Evolutionary conservation across 441 rosid species (phyloP).

Genomic region (Gossypium davidsonii): DNA sequence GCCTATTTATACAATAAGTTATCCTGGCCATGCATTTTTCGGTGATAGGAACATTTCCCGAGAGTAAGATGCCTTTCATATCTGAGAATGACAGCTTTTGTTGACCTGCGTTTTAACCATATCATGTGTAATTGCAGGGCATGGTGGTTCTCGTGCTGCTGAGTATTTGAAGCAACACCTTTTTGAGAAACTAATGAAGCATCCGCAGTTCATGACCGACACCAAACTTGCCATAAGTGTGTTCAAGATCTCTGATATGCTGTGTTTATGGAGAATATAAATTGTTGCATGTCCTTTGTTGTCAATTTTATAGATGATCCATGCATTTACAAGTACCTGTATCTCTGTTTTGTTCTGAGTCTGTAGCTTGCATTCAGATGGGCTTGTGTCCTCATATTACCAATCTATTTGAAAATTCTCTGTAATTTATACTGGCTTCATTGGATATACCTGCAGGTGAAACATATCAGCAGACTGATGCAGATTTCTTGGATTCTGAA

Average conservation of each 20-base stretch:
- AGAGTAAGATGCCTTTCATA: not conserved
- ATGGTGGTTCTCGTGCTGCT: conserved; percentile 98
- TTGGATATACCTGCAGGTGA: conserved; percentile 50
- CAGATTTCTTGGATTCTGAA: conserved; percentile 75
- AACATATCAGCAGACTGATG: conserved; percentile 85
- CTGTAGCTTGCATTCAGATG: conserved; percentile 8
- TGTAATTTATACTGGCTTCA: conserved; percentile 15
- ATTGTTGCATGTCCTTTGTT: conserved; percentile 2
- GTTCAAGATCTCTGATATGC: conserved; percentile 20
- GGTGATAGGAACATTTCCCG: not conserved
- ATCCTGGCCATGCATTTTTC: not conserved
- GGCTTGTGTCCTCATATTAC: not conserved
- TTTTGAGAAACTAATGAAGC: conserved; percentile 83
- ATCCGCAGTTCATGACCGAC: conserved; percentile 71
- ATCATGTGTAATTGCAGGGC: conserved; percentile 48
- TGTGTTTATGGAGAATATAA: not conserved
- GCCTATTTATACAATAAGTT: not conserved
- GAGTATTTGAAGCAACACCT: conserved; percentile 89
- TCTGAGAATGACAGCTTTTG: not conserved
- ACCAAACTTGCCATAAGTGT: conserved; percentile 79
- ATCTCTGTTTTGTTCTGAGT: not conserved
- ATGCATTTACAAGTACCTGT: conserved; percentile 1
- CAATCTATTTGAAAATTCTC: not conserved
- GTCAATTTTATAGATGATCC: conserved; percentile 7
- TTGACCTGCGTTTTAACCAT: not conserved